Evolutionary conservation across 2,329 filamentous ascomycete species (phyloP).

Genomic region (Cordyceps javanica): DNA sequence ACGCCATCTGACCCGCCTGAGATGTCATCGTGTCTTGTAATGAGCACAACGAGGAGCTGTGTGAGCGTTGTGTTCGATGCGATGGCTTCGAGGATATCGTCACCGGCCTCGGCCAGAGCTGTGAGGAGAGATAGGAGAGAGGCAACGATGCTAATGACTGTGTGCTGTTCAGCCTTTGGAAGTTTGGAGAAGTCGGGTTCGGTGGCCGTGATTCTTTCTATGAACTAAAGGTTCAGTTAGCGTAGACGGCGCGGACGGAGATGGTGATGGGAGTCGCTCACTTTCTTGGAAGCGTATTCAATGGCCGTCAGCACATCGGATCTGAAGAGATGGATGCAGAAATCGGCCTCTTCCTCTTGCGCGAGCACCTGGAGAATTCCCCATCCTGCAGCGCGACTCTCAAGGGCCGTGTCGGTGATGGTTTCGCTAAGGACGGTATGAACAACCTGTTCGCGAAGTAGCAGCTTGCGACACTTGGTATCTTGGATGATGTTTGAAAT

Average conservation of each 20-base stretch:
- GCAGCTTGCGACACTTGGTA: slow-evolving; percentile 54
- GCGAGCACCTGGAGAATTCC: slow-evolving; percentile 56
- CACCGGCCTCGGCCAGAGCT: slow-evolving; percentile 51
- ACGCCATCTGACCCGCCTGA: slow-evolving; percentile 38
- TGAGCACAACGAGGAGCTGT: slow-evolving; percentile 49
- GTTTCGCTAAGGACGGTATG: slow-evolving; percentile 58
- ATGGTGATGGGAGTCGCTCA: slow-evolving; percentile 26
- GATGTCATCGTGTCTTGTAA: slow-evolving; percentile 34
- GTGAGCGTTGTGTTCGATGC: slow-evolving; percentile 42
- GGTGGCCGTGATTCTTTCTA: slow-evolving; percentile 35
- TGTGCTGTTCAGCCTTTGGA: slow-evolving; percentile 46
- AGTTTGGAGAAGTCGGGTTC: slow-evolving; percentile 39
- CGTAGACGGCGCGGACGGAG: background rate
- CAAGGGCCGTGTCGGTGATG: slow-evolving; percentile 55
- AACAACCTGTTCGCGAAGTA: slow-evolving; percentile 61
- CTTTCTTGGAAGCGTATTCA: slow-evolving; percentile 47
- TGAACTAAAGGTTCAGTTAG: slow-evolving; percentile 27
- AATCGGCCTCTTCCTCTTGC: slow-evolving; percentile 59
- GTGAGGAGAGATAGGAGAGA: slow-evolving; percentile 48
- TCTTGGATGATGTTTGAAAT: slow-evolving; percentile 59
- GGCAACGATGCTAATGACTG: slow-evolving; percentile 48
- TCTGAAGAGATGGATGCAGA: slow-evolving; percentile 59
- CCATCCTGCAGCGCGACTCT: slow-evolving; percentile 63
- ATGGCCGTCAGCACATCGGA: slow-evolving; percentile 56
- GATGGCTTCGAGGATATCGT: slow-evolving; percentile 53